These are phyloP conservation scores for Penicillium maclennaniae DNA, from an alignment of 495 filamentous ascomycete genomes.

Conservation along the genomic window DNA sequence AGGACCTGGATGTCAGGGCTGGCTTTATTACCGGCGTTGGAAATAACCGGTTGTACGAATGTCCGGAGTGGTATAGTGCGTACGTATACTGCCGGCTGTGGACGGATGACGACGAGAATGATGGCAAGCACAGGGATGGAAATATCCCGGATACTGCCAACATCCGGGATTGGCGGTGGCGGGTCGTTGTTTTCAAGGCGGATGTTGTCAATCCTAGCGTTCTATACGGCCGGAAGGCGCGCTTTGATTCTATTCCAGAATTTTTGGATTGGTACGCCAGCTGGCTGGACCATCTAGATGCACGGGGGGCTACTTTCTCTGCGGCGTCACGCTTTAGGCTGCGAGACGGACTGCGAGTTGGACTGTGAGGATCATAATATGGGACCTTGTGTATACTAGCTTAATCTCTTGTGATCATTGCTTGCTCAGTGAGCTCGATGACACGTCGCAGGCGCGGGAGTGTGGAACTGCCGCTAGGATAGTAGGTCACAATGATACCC, in stretches of 20 bases:
- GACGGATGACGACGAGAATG: neutral
- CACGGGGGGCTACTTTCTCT: neutral
- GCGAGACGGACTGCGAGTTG: constrained; percentile 7
- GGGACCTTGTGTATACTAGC: too few relatives aligned
- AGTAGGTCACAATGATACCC: too few relatives aligned
- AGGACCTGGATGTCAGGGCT: neutral
- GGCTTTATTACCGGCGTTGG: constrained; percentile 1
- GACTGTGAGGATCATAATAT: constrained; percentile 1
- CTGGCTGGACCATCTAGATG: constrained; percentile 8
- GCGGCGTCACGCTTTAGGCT: neutral
- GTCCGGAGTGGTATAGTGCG: constrained; percentile 1
- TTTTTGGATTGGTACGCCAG: constrained; percentile 10
- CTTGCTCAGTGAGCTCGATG: too few relatives aligned
- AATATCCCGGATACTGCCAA: constrained; percentile 5
- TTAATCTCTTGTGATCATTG: too few relatives aligned
- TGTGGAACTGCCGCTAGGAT: too few relatives aligned
- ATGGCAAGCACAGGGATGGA: constrained; percentile 1
- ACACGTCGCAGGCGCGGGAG: too few relatives aligned
- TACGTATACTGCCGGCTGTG: constrained; percentile 2
- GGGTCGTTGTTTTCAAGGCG: constrained; percentile 6
- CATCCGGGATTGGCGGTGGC: constrained; percentile 4
- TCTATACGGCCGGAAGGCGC: constrained; percentile 3
- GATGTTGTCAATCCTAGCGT: constrained; percentile 5
- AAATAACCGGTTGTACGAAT: neutral
- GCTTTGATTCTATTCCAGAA: constrained; percentile 10